Evolutionary conservation across 2,329 filamentous ascomycete genomes (phyloP).

Genomic region (Penicillium sclerotiorum): DNA sequence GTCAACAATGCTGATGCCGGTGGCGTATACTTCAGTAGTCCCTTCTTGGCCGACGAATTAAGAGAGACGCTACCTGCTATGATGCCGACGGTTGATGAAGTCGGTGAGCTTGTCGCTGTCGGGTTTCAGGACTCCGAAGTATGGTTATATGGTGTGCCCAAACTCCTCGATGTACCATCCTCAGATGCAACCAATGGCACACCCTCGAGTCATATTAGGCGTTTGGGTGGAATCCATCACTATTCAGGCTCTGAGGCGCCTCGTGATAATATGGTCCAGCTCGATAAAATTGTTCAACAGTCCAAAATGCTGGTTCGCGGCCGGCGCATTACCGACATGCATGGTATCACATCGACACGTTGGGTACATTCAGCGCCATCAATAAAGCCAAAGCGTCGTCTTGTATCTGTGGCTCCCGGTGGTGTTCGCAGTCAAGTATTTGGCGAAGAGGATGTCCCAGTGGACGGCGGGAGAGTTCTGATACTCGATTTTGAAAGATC

Average conservation of each 20-base stretch:
- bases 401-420: constrained; percentile 74
- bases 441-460: constrained; percentile 73
- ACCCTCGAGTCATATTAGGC: constrained; percentile 11
- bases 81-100: constrained; percentile 67
- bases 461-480: constrained; percentile 75
- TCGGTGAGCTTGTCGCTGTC: constrained; percentile 71
- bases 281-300: constrained; percentile 38
- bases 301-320: constrained; percentile 73
- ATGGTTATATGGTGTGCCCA: constrained; percentile 78
- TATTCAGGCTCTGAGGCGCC: constrained; percentile 14
- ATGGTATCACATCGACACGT: constrained; percentile 68
- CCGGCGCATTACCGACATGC: constrained; percentile 64
- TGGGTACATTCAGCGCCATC: constrained; percentile 66
- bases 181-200: constrained; percentile 30
- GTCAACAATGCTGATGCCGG: constrained; percentile 75
- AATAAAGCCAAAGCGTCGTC: constrained; percentile 41
- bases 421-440: constrained; percentile 62
- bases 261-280: constrained; percentile 30
- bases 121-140: constrained; percentile 73
- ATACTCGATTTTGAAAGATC: constrained; percentile 74
- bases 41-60: constrained; percentile 49
- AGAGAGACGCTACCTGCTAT: constrained; percentile 69
- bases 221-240: constrained; percentile 20
- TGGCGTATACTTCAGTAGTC: constrained; percentile 77
- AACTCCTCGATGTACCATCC: constrained; percentile 64